Conservation (phyloP, 306 rosid species). For the Rubus parviflorus region DNA sequence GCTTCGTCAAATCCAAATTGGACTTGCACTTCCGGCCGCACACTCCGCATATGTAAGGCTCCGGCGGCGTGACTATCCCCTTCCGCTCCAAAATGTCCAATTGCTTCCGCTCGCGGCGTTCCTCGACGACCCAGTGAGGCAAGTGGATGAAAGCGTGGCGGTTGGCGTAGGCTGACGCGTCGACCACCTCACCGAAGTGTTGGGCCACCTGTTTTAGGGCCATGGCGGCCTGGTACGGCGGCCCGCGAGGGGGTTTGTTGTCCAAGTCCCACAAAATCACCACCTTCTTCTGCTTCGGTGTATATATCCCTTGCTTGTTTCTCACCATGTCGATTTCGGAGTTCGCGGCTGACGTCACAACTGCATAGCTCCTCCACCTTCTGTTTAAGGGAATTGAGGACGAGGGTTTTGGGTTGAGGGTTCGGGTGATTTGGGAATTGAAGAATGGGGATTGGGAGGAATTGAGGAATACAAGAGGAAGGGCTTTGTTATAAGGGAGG, state of each 20-base stretch:
- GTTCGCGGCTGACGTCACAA: slow-evolving; percentile 24
- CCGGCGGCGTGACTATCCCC: slow-evolving; percentile 46
- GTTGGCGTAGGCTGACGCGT: slow-evolving; percentile 79
- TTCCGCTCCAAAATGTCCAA: slow-evolving; percentile 71
- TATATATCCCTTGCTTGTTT: slow-evolving; percentile 59
- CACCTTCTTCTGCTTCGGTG: slow-evolving; percentile 58
- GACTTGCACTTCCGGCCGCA: slow-evolving; percentile 72
- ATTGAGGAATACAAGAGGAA: slow-evolving; percentile 20
- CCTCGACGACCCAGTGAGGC: slow-evolving; percentile 63
- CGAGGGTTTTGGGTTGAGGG: slow-evolving; percentile 14
- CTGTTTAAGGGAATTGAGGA: slow-evolving; percentile 7
- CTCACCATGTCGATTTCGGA: slow-evolving; percentile 77
- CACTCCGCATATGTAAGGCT: slow-evolving; percentile 56
- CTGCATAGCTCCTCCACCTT: neutral
- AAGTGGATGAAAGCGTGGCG: slow-evolving; percentile 78
- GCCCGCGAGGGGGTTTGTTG: slow-evolving; percentile 89
- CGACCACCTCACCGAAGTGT: slow-evolving; percentile 62
- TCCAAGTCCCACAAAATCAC: slow-evolving; percentile 92
- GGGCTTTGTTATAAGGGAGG: slow-evolving; percentile 5
- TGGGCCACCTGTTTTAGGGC: slow-evolving; percentile 54
- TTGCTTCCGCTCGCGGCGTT: slow-evolving; percentile 55
- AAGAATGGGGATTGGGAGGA: slow-evolving; percentile 27
- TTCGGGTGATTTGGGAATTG: neutral
- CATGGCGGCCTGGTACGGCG: slow-evolving; percentile 77
- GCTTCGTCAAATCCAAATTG: slow-evolving; percentile 59